Evolutionary conservation across 257 asterid species (phyloP), one percentile per base, ranked within the genome.

Genomic region (Ilex asprella): DNA sequence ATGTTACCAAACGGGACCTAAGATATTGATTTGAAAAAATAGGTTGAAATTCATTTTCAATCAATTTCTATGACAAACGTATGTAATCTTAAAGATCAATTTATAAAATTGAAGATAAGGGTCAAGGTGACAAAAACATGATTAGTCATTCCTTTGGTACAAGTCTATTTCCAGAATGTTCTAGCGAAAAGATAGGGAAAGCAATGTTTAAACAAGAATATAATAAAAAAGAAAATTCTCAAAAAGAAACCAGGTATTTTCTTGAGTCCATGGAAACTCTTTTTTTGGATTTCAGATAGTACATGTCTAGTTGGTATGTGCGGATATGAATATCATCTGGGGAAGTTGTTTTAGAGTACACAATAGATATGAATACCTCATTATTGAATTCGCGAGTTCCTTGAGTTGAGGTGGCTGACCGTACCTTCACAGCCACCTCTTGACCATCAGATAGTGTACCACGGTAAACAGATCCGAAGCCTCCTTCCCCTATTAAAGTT

Each of bases 401-500:
- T 63, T 89, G 97, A 21, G 94, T 84, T 31, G 97, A 89, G 65
- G 94, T 86, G 64, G 95, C 80, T 62, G 97, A 89, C 64, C 95
- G 79, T 67, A 89, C 97, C 79, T 89, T 89, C 64, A 86, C 97
- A 13, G 97, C 97, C 53, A 89, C 94, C 69, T 89, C 97, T 75
- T 84, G 76, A 59, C 95, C 94, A 12, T 89, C 97, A 39, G 78
- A 75, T 53, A 84, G 75, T 64, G 91, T 84, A 44, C 97, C 97
- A 60, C 84, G 80, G 56, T 84, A 89, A 51, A 89, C 97, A 29
- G 95, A 61, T 59, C 97, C 97, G 39, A 89, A 89, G 21, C 95
- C 97, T 27, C 97, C 97, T 81, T 89, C 97, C 53, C 97, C 97
- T 69, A 89, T 87, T 79, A 83, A 61, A 68, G 84, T 76, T 72